phyloP scores from a whole-genome alignment of 2,329 filamentous ascomycete species.

The Nothophaeocryptopus gaeumannii region DNA sequence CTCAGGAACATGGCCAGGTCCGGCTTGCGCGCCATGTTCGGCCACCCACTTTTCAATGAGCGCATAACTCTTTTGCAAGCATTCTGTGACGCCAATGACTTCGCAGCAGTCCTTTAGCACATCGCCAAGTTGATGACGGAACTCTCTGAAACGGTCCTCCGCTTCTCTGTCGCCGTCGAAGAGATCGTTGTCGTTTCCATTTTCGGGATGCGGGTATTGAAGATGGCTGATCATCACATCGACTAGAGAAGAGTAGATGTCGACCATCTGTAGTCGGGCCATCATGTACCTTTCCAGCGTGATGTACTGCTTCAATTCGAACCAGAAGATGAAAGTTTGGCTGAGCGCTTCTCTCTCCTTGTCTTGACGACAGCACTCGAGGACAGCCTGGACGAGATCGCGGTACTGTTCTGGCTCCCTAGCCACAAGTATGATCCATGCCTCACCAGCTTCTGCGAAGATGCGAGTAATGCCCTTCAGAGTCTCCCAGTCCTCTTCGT shows the following conservation, averaged over 20 bases:
- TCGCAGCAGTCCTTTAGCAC: slow-evolving; percentile 96
- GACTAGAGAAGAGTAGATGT: slow-evolving; percentile 84
- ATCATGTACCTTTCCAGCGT: slow-evolving; percentile 86
- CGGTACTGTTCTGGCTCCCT: slow-evolving; percentile 79
- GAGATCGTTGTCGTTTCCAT: slow-evolving; percentile 67
- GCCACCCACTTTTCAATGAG: slow-evolving; percentile 86
- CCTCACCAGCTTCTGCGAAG: slow-evolving; percentile 88
- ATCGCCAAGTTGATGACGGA: slow-evolving; percentile 95
- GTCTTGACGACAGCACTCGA: slow-evolving; percentile 88
- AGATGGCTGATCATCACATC: slow-evolving; percentile 90
- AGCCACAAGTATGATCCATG: slow-evolving; percentile 90
- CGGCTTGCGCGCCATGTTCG: slow-evolving; percentile 73
- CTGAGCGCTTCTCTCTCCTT: slow-evolving; percentile 87
- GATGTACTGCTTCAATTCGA: slow-evolving; percentile 94
- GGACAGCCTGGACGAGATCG: slow-evolving; percentile 78
- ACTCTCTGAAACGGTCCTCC: slow-evolving; percentile 95
- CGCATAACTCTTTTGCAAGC: slow-evolving; percentile 81
- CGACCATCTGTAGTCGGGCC: slow-evolving; percentile 71
- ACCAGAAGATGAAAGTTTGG: slow-evolving; percentile 96
- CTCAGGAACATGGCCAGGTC: slow-evolving; percentile 72
- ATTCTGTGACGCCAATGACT: slow-evolving; percentile 90
- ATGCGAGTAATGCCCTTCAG: slow-evolving; percentile 87
- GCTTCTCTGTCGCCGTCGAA: slow-evolving; percentile 95
- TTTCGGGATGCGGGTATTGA: slow-evolving; percentile 76
- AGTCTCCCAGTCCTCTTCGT: slow-evolving; percentile 77